Percentiles rank a stretch among this genome's conserved stretches.
Conservation (phyloP, 306 rosid genomes). For the Lupinus albus region DNA sequence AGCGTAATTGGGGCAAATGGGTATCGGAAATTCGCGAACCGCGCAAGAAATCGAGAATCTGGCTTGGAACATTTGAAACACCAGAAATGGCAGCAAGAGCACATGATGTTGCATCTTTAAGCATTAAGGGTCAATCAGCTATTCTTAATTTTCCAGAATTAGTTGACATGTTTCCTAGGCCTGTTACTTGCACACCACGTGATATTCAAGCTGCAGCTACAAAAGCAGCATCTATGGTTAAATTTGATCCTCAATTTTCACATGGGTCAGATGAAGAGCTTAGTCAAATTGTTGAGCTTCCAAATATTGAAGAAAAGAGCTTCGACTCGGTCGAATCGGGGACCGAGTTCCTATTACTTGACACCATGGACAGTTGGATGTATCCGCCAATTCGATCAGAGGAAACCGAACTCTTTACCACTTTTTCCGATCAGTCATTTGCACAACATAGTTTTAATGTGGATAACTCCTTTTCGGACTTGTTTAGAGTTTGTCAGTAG, state of each 20-base stretch:
- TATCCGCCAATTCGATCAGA: conserved; percentile 50
- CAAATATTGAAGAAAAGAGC: conserved; percentile 69
- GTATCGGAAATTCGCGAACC: conserved; percentile 94
- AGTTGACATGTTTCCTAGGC: conserved; percentile 57
- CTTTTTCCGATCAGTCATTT: conserved; percentile 44
- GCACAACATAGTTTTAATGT: conserved; percentile 33
- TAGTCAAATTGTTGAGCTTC: conserved; percentile 75
- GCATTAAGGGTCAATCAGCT: conserved; percentile 74
- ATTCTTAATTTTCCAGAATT: conserved; percentile 75
- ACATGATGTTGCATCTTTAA: conserved; percentile 78
- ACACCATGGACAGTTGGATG: conserved; percentile 64
- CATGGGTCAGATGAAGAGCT: conserved; percentile 48
- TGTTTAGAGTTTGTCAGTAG: no score
- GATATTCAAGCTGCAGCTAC: conserved; percentile 80
- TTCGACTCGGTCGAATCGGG: conserved; percentile 27
- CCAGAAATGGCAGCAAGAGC: conserved; percentile 91
- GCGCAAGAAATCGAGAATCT: conserved; percentile 83
- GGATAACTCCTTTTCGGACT: not conserved
- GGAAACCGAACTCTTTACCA: conserved; percentile 41
- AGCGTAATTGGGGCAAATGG: conserved; percentile 93
- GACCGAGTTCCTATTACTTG: no score
- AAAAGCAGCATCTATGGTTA: conserved; percentile 73
- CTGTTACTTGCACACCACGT: conserved; percentile 57
- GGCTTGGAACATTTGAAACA: conserved; percentile 83
- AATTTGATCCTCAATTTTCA: conserved; percentile 33